Percentiles rank a stretch among this genome's conserved stretches.
Evolutionary conservation across 2,329 filamentous ascomycete genomes (phyloP).

Genomic region (Claviceps digitariae): DNA sequence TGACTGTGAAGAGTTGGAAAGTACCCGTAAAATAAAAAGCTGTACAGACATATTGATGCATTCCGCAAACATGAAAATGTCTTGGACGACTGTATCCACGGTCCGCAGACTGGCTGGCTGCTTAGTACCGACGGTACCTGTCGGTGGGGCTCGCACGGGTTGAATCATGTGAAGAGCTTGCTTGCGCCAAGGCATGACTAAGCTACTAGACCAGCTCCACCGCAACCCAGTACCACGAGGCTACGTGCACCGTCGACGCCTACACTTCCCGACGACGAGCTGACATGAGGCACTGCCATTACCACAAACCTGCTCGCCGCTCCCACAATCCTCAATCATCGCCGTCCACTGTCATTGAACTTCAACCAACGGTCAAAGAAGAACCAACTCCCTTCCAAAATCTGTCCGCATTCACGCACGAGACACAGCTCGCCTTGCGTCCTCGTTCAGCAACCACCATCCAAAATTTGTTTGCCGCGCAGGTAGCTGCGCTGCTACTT

Average conservation of each 20-base stretch:
- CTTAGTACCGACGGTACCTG: too few relatives aligned
- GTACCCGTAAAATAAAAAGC: too few relatives aligned
- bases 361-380: not conserved
- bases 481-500: conserved; percentile 1
- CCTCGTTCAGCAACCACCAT: not conserved
- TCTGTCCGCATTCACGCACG: not conserved
- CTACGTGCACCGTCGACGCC: conserved; percentile 4
- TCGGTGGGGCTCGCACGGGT: not conserved
- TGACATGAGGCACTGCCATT: not conserved
- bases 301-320: not conserved
- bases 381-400: too few relatives aligned
- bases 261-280: not conserved
- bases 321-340: not conserved
- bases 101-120: too few relatives aligned
- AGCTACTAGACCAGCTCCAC: conserved; percentile 1
- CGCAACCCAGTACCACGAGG: not conserved
- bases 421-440: not conserved
- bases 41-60: too few relatives aligned
- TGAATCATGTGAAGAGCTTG: not conserved
- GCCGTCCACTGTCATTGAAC: not conserved
- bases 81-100: too few relatives aligned
- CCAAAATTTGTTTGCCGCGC: not conserved
- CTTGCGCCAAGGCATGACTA: not conserved
- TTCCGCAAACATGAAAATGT: too few relatives aligned
- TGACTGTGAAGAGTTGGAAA: too few relatives aligned